Conservation (phyloP, 1,139 yeast species). For the Maudiozyma humilis region DNA sequence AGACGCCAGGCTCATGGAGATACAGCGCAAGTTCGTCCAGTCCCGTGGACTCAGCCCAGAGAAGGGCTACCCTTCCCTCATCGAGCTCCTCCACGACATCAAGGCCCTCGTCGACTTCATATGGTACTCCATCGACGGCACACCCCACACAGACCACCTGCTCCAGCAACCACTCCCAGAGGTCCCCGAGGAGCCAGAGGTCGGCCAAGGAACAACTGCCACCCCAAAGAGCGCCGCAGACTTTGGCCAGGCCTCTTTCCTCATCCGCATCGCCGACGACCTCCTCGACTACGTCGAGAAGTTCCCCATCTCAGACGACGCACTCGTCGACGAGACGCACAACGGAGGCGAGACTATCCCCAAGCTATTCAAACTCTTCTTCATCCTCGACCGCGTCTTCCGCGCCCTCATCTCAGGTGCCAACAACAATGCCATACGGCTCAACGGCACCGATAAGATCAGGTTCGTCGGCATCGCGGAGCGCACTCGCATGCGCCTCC, state of each 20-base stretch:
- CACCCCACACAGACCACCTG: conserved; percentile 32
- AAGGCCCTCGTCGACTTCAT: conserved; percentile 42
- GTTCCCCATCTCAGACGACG: conserved; percentile 31
- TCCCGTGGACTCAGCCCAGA: conserved; percentile 40
- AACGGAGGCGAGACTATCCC: conserved; percentile 17
- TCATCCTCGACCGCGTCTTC: conserved; percentile 38
- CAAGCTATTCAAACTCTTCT: conserved; percentile 37
- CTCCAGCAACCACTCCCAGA: conserved; percentile 6
- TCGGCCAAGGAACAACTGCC: neutral
- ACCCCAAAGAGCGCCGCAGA: conserved; percentile 3
- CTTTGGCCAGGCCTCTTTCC: conserved; percentile 54
- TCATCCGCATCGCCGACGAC: conserved; percentile 57
- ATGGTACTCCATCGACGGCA: conserved; percentile 47
- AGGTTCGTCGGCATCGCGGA: conserved; percentile 42
- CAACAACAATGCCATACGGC: conserved; percentile 23
- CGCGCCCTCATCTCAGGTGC: conserved; percentile 38
- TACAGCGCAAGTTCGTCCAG: conserved; percentile 61
- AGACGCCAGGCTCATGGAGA: conserved; percentile 48
- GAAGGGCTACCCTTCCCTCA: conserved; percentile 34
- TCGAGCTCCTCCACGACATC: conserved; percentile 40
- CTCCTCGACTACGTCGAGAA: conserved; percentile 52
- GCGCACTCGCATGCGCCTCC: conserved; percentile 37
- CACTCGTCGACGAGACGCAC: conserved; percentile 16
- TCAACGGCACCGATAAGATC: conserved; percentile 40
- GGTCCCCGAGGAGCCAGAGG: conserved; percentile 3